These are phyloP conservation scores for Dendrocalamus latiflorus DNA, from an alignment of 202 grass and related monocot genomes.

Conservation along the genomic window DNA sequence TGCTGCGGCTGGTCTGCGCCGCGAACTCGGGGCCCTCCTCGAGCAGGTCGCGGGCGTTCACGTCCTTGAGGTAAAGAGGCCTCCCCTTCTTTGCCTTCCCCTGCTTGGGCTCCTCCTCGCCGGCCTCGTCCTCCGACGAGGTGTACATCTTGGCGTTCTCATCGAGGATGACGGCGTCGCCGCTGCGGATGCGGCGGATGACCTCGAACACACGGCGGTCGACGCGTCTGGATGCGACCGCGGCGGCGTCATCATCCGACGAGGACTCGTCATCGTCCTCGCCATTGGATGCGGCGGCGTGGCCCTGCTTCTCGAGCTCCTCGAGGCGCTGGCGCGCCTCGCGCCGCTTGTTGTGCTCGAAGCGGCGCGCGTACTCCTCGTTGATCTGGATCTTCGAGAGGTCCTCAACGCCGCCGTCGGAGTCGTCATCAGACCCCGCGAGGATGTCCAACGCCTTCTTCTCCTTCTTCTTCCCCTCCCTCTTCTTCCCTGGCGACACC, in stretches of 20 bases:
- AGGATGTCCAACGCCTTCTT: slow-evolving; percentile 42
- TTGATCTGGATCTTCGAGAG: slow-evolving; percentile 65
- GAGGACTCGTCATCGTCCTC: slow-evolving; percentile 1
- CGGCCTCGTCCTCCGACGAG: slow-evolving; percentile 41
- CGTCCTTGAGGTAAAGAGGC: slow-evolving; percentile 77
- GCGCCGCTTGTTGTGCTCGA: slow-evolving; percentile 88
- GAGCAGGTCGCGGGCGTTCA: slow-evolving; percentile 61
- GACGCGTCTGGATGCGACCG: slow-evolving; percentile 28
- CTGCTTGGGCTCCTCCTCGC: slow-evolving; percentile 25
- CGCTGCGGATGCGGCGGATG: slow-evolving; percentile 60
- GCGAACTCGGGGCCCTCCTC: slow-evolving; percentile 61
- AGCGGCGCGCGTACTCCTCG: slow-evolving; percentile 53
- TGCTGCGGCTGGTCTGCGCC: slow-evolving; percentile 21
- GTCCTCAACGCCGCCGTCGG: slow-evolving; percentile 25
- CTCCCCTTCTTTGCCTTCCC: slow-evolving; percentile 59
- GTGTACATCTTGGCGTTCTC: slow-evolving; percentile 49
- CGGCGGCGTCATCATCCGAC: background rate
- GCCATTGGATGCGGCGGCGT: background rate
- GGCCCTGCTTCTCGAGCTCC: slow-evolving; percentile 59
- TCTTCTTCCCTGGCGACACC: background rate
- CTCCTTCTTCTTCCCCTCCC: background rate
- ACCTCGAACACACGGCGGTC: slow-evolving; percentile 57
- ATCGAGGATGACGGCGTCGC: slow-evolving; percentile 55
- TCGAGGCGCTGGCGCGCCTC: slow-evolving; percentile 56
- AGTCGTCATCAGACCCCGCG: slow-evolving; percentile 36